Evolutionary conservation across 2,329 filamentous ascomycete species (phyloP), one percentile per base, ranked within the genome.

Genomic region (Escovopsis weberi): DNA sequence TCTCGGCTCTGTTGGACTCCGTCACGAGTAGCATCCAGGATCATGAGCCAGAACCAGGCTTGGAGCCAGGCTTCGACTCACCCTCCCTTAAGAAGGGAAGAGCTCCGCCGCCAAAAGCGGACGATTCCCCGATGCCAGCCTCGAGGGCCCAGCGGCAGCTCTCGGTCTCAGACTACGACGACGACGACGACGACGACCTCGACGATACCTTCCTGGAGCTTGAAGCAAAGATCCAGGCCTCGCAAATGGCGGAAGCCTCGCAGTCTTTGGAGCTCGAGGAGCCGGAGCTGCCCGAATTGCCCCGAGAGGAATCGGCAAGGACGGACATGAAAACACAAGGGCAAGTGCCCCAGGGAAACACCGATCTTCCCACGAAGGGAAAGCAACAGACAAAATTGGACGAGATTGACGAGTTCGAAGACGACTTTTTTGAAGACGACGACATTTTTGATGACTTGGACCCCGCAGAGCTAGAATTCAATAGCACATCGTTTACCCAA

Each of bases 361-460:
- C 28, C 8, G 7, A 11, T 11, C 28, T 11, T 32, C 7, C 28
- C 28, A 11, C 30, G 15, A 35, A 8, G 5, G 4, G 26, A 15
- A 15, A 34, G 2, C 32, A 32, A 35, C 26, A 35, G 4, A 32
- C 33, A 6, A 34, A 6, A 2, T 10, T 40, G 4, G 53, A 82
- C 41, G 79, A 82, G 37, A 81, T 83, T 59, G 79, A 71, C 38
- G 79, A 84, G 47, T 51, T 75, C 40, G 79, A 83, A 44, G 78
- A 80, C 47, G 75, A 80, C 38, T 62, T 73, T 8, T 68, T 76
- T 44, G 65, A 68, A 6, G 67, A 59, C 12, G 69, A 67, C 23
- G 49, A 52, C 4, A 48, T 57, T 15, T 45, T 55, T 12, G 45
- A 44, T n/a, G 45, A 44, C 5, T 37, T 49, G 18, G 45, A 57